These are phyloP conservation scores for Nicotiana benthamiana DNA, from an alignment of 257 asterid genomes.

Conservation along the genomic window DNA sequence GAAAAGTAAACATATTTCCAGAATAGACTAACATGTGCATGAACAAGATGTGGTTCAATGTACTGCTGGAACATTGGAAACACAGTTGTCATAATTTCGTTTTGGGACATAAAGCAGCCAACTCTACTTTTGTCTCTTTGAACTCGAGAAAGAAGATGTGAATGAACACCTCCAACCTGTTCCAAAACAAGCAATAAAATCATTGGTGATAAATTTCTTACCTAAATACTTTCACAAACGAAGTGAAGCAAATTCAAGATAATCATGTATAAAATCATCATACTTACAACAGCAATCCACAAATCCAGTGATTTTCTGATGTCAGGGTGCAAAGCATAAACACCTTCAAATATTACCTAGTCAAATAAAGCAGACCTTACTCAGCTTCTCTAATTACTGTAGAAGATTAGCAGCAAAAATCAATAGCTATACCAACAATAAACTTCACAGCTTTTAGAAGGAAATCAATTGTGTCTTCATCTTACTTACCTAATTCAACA, in stretches of 20 bases:
- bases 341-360: slow-evolving; percentile 96
- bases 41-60: slow-evolving; percentile 99
- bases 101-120: slow-evolving; percentile 83
- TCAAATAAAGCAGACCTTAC: slow-evolving; percentile 18
- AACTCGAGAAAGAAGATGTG: slow-evolving; percentile 95
- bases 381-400: not conserved
- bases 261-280: not conserved
- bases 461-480: not conserved
- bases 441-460: not conserved
- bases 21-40: slow-evolving; percentile 81
- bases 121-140: slow-evolving; percentile 95
- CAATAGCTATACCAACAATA: not conserved
- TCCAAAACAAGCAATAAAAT: slow-evolving; percentile 21
- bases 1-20: not conserved
- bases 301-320: slow-evolving; percentile 84
- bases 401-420: slow-evolving; percentile 2
- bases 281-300: slow-evolving; percentile 99
- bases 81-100: slow-evolving; percentile 89
- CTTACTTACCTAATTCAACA: not conserved
- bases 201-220: slow-evolving; percentile 3
- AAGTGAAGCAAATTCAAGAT: not conserved
- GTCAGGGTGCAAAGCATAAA: slow-evolving; percentile 95
- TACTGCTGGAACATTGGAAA: slow-evolving; percentile 99
- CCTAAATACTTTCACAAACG: not conserved
- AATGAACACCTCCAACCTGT: slow-evolving; percentile 99